These are phyloP conservation scores for Lathyrus oleraceus DNA, from an alignment of 306 rosid genomes.

Conservation along the genomic window DNA sequence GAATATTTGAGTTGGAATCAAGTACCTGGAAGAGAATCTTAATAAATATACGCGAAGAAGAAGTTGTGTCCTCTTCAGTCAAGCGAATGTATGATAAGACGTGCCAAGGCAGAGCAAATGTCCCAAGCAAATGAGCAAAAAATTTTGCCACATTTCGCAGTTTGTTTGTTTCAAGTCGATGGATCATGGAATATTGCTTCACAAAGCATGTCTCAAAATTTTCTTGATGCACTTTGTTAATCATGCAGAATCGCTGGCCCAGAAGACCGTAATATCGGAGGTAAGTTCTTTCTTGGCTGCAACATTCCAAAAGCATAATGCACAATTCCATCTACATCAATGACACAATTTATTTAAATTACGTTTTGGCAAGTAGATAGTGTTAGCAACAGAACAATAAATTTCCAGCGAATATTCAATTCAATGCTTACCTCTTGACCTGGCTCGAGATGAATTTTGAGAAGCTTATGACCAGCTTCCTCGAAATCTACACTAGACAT, in stretches of 20 bases:
- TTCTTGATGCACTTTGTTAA: slow-evolving; percentile 85
- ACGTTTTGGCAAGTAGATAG: not conserved
- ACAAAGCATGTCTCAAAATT: slow-evolving; percentile 92
- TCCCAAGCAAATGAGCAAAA: slow-evolving; percentile 91
- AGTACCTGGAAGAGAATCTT: slow-evolving; percentile 90
- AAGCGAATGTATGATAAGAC: slow-evolving; percentile 73
- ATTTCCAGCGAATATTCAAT: slow-evolving; percentile 7
- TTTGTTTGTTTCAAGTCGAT: slow-evolving; percentile 82
- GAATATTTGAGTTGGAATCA: slow-evolving; percentile 14
- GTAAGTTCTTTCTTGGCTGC: slow-evolving; percentile 91
- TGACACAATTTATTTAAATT: slow-evolving; percentile 8
- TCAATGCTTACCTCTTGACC: slow-evolving; percentile 83
- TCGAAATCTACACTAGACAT: slow-evolving; percentile 98
- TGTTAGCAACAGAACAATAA: slow-evolving; percentile 29
- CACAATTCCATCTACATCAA: slow-evolving; percentile 73
- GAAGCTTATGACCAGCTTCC: slow-evolving; percentile 97
- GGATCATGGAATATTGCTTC: slow-evolving; percentile 90
- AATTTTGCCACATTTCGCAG: slow-evolving; percentile 79
- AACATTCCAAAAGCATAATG: slow-evolving; percentile 83
- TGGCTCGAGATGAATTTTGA: slow-evolving; percentile 92
- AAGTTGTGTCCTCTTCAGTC: slow-evolving; percentile 90
- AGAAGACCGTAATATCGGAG: slow-evolving; percentile 86
- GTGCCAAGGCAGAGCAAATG: slow-evolving; percentile 91
- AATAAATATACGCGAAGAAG: slow-evolving; percentile 83
- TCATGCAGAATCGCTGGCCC: slow-evolving; percentile 87